Evolutionary conservation across 169 alveolate species (phyloP).

Genomic region (Amoebophrya sp.): DNA sequence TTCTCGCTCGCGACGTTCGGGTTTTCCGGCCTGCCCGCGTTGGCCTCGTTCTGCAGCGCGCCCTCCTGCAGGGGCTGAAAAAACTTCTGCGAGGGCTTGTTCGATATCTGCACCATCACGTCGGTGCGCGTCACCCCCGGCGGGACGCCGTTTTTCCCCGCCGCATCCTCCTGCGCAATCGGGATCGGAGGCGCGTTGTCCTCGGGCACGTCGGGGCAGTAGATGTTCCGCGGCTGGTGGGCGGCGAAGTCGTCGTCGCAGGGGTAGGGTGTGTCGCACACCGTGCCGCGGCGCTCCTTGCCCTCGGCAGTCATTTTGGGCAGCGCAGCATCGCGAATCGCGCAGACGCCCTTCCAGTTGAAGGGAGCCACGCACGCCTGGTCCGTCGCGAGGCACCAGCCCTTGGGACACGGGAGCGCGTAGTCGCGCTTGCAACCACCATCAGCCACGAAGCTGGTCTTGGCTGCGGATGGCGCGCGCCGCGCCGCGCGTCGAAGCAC

Average conservation of each 20-base stretch:
- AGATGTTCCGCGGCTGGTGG: no score
- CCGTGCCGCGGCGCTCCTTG: background rate
- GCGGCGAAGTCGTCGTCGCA: no score
- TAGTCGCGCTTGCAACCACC: background rate
- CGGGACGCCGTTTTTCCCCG: background rate
- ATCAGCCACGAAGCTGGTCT: no score
- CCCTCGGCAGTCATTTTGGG: background rate
- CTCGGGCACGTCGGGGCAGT: no score
- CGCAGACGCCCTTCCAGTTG: background rate
- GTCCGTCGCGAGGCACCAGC: background rate
- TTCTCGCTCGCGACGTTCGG: no score
- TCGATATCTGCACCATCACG: background rate
- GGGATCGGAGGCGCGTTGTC: no score
- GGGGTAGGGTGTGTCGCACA: background rate
- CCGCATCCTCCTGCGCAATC: no score
- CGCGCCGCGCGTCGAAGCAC: no score
- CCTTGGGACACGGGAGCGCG: background rate
- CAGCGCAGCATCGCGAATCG: background rate
- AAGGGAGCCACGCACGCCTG: background rate
- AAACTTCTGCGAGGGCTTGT: no score
- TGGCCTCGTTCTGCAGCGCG: background rate
- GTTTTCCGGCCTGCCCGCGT: no score
- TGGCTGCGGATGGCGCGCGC: no score
- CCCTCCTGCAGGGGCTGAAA: background rate
- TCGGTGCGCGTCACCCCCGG: background rate